Evolutionary conservation across 2,329 filamentous ascomycete species (phyloP), one percentile per base, ranked within the genome.

Genomic region (Verticillium zaregamsianum): DNA sequence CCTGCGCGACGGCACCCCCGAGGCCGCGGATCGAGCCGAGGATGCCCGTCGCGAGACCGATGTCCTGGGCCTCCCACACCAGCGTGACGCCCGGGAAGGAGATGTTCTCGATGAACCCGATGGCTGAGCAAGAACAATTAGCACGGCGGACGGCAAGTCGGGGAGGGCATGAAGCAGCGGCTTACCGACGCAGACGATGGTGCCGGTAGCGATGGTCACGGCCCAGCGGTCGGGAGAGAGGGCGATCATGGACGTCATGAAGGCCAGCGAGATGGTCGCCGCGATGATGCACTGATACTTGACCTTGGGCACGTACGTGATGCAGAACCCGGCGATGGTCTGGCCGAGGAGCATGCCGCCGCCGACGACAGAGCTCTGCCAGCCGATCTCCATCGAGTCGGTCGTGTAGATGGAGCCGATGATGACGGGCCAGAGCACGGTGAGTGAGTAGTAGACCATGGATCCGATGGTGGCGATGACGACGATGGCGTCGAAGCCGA

Each of bases 1-100:
- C 71, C 58, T 73, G 72, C 1, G 74, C 70, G 17, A 79, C 67
- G 37, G 75, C 72, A 32, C 74, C 75, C n/a, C 76, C 75, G 3
- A 76, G 72, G 5, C 76, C 76, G 33, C 80, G 77, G 61, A 82
- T 79, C 23, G 75, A 78, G 12, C 79, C 78, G 33, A 81, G 75
- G 25, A 79, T 73, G 20, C 79, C 79, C 6, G 66, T 77, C 60
- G 68, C 79, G 17, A 81, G 72, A 17, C 79, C 79, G 55, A 81
- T 80, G 63, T 81, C 79, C 64, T 79, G 75, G 5, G 79, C 71
- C 61, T 79, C 79, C 68, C 75, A 79, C 52, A 82, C 73, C 11
- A 80, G 72, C 2, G 77, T 77, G 31, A 81, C 77, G 8, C 76
- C 76, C 0, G 78, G 75, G 58, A 79, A 71, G n/a, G 72, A 68